A percentile compares a stretch with the other conserved stretches of the same genome.
phyloP scores from a whole-genome alignment of 768 basidiomycete species.

The Rhizopogon vinicolor region DNA sequence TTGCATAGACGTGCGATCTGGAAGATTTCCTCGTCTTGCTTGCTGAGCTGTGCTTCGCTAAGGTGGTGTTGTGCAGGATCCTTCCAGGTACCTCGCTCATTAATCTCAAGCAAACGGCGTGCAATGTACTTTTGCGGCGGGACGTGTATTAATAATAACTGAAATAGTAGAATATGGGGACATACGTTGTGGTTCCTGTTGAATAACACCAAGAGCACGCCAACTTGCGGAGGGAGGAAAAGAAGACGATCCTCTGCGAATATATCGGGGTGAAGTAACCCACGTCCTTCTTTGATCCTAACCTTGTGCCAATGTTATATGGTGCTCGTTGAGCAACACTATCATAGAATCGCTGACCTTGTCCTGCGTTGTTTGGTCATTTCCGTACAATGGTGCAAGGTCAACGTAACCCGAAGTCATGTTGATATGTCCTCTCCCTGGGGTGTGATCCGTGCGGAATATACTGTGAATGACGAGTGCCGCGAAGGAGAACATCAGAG shows the following conservation, averaged over 20 bases:
- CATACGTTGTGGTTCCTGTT: slow-evolving; percentile 84
- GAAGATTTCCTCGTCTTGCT: slow-evolving; percentile 75
- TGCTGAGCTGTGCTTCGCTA: slow-evolving; percentile 30
- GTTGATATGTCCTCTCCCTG: slow-evolving; percentile 55
- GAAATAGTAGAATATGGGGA: not conserved
- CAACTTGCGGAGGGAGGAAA: slow-evolving; percentile 71
- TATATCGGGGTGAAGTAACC: slow-evolving; percentile 60
- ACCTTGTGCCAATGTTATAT: slow-evolving; percentile 13
- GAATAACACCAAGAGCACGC: slow-evolving; percentile 72
- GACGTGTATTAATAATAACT: not conserved
- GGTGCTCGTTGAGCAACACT: not conserved
- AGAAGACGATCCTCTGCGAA: slow-evolving; percentile 79
- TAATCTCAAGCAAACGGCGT: slow-evolving; percentile 70
- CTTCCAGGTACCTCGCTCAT: slow-evolving; percentile 62
- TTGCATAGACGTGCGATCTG: slow-evolving; percentile 77
- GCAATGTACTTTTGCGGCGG: slow-evolving; percentile 61
- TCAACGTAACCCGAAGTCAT: slow-evolving; percentile 87
- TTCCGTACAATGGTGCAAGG: slow-evolving; percentile 77
- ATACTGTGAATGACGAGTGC: slow-evolving; percentile 82
- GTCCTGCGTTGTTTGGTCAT: slow-evolving; percentile 58
- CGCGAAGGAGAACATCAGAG: slow-evolving; percentile 78
- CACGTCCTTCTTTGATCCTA: slow-evolving; percentile 55
- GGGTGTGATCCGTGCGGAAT: slow-evolving; percentile 73
- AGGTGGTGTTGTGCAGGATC: slow-evolving; percentile 46
- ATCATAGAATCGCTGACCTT: slow-evolving; percentile 33